Evolutionary conservation across 352 stramenopile species (phyloP), one percentile per base, ranked within the genome.

Genomic region (Phytophthora citricola): DNA sequence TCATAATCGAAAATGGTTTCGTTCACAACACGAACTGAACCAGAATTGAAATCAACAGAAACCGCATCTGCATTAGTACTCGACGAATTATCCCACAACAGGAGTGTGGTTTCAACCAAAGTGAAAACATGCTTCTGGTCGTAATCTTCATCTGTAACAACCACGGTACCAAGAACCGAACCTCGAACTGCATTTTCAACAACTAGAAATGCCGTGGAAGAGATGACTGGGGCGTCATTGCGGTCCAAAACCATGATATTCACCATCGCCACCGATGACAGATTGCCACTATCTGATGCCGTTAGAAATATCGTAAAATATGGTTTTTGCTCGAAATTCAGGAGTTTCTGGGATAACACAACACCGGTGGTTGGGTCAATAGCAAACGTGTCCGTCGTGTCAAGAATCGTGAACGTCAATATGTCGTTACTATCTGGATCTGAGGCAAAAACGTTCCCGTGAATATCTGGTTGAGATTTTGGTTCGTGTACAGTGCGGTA

Each of bases 151-250:
- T 75, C 67, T 7, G 20, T 27, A 14, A 69, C 32, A 10, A 8
- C 10, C 48, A 68, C 22, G 40, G 22, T 5, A 4, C 67, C 67
- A 44, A 75, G 24, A 5, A 49, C 4, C 24, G 40, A 31, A 44
- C 43, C 38, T 29, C 38, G 26, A 11, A 1, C 1, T 11, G 54
- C 22, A 11, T 75, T 69, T 56, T 71, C 67, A 17, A 9, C 12
- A 12, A 69, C 27, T 17, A 40, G 39, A 43, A 75, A 61, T 17
- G 11, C 1, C 9, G 51, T 58, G 0, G 56, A 58, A 7, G 39
- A 36, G 24, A 75, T 51, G 24, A 52, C 40, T 26, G 67, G 67
- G 24, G 56, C 44, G 29, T 75, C 67, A 57, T 75, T 75, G 50
- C 67, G 40, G 27, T 75, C 67, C 20, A 75, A 45, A 27, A 75